Evolutionary conservation across 805 yeast genomes (phyloP).

Genomic region (Zygoascus tannicola): DNA sequence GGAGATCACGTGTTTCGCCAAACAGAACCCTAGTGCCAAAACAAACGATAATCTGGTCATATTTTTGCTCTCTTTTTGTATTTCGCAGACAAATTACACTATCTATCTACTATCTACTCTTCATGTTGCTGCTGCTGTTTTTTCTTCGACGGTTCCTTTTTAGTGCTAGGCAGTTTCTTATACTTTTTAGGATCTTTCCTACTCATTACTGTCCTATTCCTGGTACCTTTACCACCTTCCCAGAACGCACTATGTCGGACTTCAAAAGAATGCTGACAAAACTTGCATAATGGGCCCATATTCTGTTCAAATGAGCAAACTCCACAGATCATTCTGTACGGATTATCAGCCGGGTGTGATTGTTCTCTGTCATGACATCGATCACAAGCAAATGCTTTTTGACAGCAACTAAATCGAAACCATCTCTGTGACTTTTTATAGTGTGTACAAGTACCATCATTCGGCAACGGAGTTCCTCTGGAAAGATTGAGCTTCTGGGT

Average conservation of each 20-base stretch:
- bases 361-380: slow-evolving; percentile 31
- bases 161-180: slow-evolving; percentile 14
- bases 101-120: no score
- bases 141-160: background rate
- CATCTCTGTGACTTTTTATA: slow-evolving; percentile 34
- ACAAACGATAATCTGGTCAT: no score
- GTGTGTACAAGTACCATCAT: slow-evolving; percentile 32
- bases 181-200: slow-evolving; percentile 35
- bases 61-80: no score
- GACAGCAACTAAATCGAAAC: slow-evolving; percentile 37
- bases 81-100: no score
- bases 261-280: slow-evolving; percentile 31
- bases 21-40: no score
- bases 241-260: slow-evolving; percentile 30
- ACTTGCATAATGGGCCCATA: slow-evolving; percentile 27
- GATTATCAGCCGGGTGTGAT: slow-evolving; percentile 30
- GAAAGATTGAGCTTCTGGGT: slow-evolving; percentile 24
- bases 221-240: slow-evolving; percentile 38
- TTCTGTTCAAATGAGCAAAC: slow-evolving; percentile 35
- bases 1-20: no score
- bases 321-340: slow-evolving; percentile 35
- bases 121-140: no score
- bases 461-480: slow-evolving; percentile 32
- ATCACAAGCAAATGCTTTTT: slow-evolving; percentile 35
- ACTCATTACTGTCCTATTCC: slow-evolving; percentile 33